Evolutionary conservation across 2,329 filamentous ascomycete species (phyloP), one percentile per base, ranked within the genome.

Genomic region (Pyrenochaeta sp.): DNA sequence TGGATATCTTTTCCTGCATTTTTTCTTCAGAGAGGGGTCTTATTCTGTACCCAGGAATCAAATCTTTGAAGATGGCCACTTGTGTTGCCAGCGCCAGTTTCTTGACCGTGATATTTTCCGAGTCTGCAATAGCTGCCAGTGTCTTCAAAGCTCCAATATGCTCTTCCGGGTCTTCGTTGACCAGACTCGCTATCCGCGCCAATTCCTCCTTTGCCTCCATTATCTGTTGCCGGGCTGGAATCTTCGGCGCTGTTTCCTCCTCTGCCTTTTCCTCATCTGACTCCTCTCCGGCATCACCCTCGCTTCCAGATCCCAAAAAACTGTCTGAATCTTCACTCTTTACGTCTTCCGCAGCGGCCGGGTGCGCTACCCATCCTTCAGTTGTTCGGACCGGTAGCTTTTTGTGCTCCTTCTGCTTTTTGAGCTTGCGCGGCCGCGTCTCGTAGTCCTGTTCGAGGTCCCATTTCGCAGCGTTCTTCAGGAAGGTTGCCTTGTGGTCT

Each of bases 31-130:
- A 82, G 3, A 92, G 80, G 1, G 92, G 90, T 15, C 95, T 88
- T 79, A 99, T 98, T 56, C 95, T 85, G 75, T 99, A 99, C 18
- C 95, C 95, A 0, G 95, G 95, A 54, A 99, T 98, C 41, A 97
- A 85, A 76, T 98, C 95, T 75, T 94, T 97, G 82, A 94, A 99
- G 11, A 98, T 87, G 0, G 93, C 86, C 73, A 95, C 84, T 76
- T 97, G 93, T 18, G 95, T 92, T 42, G 89, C 90, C 60, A 99
- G 80, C 6, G 90, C 88, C 56, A 99, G 83, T 76, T 96, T 97
- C 78, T 91, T 89, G 46, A 99, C 88, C 1, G 89, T 87, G 12
- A 85, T 75, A 58, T 93, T 87, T 12, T 82, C 81, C 7, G 89
- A 89, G 49, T 87, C 82, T 17, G 89, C 88, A 63, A 96, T 85